Base-by-base conservation (phyloP, 805 yeast genomes). In the Nematodospora valgi region DNA sequence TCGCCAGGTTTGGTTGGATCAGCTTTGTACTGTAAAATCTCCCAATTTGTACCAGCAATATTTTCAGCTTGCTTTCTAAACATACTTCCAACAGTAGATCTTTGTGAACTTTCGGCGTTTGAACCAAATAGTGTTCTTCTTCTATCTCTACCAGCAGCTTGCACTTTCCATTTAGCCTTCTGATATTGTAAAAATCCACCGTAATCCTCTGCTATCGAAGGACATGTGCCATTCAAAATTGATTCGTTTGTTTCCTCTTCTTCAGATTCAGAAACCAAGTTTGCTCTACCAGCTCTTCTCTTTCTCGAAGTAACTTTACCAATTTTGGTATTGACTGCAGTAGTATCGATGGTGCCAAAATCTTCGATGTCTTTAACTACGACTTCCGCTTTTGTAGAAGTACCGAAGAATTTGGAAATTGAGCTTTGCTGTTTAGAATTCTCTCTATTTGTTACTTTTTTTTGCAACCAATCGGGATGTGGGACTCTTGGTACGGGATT, bases 401-500 rank as follows among this genome's bases (percentile, higher is more conserved):
- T 62, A 7, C 59, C 47, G 46, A 88, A 82, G 54, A 84, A 85
- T 2, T 62, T 62, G 1, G 71, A 57, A 32, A 91, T 62, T 0
- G 78, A 74, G 2, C 79, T 68, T 58, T 91, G 98, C 50, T 85
- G 85, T 50, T 75, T 69, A 39, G 74, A 76, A 52, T 86, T 91
- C 36, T 78, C 77, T 37, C 68, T 74, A 5, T 62, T 62, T 2
- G 72, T 69, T 35, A 91, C 78, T 40, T 73, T 74, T 46, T 72
- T 80, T 40, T 71, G 74, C 37, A 93, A 67, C 99, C 99, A 93
- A 20, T 82, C 93, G 0, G 99, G 99, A 51, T 91, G 97, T 4
- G 76, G 76, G 5, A 94, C 91, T 47, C 97, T 70, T 4, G 97
- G 97, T 28, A 94, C 97, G 0, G 99, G 99, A 51, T 93, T 94